Conservation (phyloP, 257 asterid genomes). For the Henckelia pumila region DNA sequence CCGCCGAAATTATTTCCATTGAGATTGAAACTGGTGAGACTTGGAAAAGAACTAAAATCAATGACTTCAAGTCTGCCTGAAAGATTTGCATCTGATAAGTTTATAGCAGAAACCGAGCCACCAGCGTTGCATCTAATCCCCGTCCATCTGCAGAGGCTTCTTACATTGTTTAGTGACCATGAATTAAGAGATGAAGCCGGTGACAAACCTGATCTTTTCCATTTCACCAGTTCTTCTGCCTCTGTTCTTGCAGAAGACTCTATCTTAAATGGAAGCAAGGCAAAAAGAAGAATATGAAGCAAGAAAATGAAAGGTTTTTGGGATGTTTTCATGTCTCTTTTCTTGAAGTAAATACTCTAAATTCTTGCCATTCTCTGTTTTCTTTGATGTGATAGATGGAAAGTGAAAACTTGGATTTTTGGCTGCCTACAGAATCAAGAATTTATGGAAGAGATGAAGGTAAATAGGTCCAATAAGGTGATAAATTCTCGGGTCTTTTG, state of each 20-base stretch:
- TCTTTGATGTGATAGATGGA: no score
- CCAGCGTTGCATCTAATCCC: conserved; percentile 47
- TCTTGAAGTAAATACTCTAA: conserved; percentile 9
- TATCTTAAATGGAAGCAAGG: conserved; percentile 30
- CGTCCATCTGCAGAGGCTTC: conserved; percentile 61
- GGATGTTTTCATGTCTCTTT: conserved; percentile 34
- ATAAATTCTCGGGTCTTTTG: not conserved
- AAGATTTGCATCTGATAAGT: conserved; percentile 39
- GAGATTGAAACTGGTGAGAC: conserved; percentile 43
- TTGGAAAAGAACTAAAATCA: conserved; percentile 42
- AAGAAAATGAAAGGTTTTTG: conserved; percentile 20
- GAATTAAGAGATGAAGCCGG: conserved; percentile 39
- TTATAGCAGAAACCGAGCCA: conserved; percentile 43
- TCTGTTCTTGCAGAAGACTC: conserved; percentile 47
- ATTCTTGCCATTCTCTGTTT: conserved; percentile 26
- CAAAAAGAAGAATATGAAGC: conserved; percentile 28
- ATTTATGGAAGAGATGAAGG: not conserved
- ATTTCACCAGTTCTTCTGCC: conserved; percentile 55
- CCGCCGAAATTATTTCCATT: conserved; percentile 49
- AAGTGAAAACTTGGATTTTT: no score
- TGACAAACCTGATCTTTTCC: conserved; percentile 52
- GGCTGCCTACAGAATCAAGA: no score
- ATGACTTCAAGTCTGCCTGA: conserved; percentile 40
- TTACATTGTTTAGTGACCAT: conserved; percentile 54
- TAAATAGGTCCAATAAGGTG: not conserved